Evolutionary conservation across 2,329 filamentous ascomycete species (phyloP).

Genomic region (Fusarium bulbicola): DNA sequence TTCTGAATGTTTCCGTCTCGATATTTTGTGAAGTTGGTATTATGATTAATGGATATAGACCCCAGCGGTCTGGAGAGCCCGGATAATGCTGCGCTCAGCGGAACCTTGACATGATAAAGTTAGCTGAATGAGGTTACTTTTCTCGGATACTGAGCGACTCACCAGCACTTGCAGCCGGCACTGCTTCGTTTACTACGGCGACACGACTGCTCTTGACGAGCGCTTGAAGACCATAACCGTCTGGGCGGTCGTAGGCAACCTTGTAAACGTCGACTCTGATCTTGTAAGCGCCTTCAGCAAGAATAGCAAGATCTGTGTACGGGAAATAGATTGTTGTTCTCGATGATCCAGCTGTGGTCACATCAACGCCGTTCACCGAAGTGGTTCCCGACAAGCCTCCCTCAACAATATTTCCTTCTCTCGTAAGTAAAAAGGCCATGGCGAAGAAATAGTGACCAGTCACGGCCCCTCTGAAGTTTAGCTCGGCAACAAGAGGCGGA

Average conservation of each 20-base stretch:
- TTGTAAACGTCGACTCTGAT: slow-evolving; percentile 45
- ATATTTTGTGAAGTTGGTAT: neutral
- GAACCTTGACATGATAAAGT: neutral
- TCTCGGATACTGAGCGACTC: neutral
- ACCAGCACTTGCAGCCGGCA: slow-evolving; percentile 7
- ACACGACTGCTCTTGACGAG: slow-evolving; percentile 33
- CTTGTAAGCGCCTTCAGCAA: slow-evolving; percentile 33
- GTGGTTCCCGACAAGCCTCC: slow-evolving; percentile 31
- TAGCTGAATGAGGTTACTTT: neutral
- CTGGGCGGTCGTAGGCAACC: slow-evolving; percentile 13
- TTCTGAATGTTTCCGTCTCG: neutral
- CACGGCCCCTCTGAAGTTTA: slow-evolving; percentile 5
- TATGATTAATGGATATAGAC: neutral
- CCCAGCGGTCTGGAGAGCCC: neutral
- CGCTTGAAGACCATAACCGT: slow-evolving; percentile 17
- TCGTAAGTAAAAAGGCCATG: slow-evolving; percentile 38
- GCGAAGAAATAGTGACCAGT: slow-evolving; percentile 39
- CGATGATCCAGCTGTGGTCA: slow-evolving; percentile 6
- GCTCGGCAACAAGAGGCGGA: slow-evolving; percentile 37
- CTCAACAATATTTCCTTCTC: slow-evolving; percentile 26
- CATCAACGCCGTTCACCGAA: slow-evolving; percentile 25
- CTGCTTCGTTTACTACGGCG: slow-evolving; percentile 5
- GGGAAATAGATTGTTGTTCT: slow-evolving; percentile 34
- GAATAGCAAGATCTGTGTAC: slow-evolving; percentile 41
- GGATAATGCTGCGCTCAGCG: slow-evolving; percentile 1